phyloP scores from a whole-genome alignment of 1,284 basidiomycete genomes.

The Chondrostereum purpureum region DNA sequence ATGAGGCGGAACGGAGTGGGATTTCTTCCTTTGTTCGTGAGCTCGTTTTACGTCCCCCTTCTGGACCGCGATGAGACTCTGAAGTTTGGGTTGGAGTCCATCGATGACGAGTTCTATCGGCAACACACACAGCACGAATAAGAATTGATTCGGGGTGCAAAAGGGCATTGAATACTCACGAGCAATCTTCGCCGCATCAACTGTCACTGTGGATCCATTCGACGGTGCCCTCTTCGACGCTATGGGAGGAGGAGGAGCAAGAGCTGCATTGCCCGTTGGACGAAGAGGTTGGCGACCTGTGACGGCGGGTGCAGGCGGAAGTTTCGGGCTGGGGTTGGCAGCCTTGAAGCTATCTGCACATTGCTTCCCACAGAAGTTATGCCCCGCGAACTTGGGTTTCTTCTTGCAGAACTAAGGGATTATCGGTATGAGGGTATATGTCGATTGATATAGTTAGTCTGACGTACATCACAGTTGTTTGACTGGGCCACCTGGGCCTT shows the following conservation, averaged over 20 bases:
- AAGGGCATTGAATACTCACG: conserved; percentile 23
- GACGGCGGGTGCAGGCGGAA: background rate
- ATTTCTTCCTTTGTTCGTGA: background rate
- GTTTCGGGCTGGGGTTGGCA: background rate
- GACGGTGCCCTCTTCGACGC: background rate
- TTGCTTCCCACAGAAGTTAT: conserved; percentile 44
- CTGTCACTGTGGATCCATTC: conserved; percentile 16
- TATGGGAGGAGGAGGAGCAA: background rate
- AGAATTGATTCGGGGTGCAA: background rate
- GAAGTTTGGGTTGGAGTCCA: background rate
- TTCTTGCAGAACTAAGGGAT: conserved; percentile 37
- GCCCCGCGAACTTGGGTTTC: conserved; percentile 42
- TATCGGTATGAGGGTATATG: background rate
- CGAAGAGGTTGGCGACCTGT: background rate
- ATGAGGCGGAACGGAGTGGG: too few relatives aligned
- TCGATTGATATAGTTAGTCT: background rate
- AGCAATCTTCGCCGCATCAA: conserved; percentile 33
- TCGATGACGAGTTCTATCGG: background rate
- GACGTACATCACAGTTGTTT: background rate
- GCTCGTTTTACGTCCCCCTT: background rate
- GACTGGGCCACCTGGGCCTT: conserved; percentile 33
- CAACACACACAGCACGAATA: too few relatives aligned
- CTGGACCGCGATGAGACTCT: background rate
- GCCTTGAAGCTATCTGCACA: conserved; percentile 26
- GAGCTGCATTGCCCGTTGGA: conserved; percentile 1